phyloP scores from a whole-genome alignment of 345 rosid species.

The Cochlearia excelsa region DNA sequence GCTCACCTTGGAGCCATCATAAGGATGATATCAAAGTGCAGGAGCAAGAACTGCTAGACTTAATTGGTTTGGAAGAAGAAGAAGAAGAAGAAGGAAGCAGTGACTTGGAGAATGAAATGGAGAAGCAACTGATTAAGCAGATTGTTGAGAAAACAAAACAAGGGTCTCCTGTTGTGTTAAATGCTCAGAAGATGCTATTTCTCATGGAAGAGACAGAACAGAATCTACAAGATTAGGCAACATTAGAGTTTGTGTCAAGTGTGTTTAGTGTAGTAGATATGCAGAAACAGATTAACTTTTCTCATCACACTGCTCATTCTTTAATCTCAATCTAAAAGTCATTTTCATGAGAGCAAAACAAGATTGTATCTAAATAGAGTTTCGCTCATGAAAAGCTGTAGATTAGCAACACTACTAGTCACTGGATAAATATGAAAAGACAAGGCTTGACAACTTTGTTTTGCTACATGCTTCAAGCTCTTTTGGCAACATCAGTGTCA shows the following conservation, averaged over 20 bases:
- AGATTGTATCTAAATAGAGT: slow-evolving; percentile 5
- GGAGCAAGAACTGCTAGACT: slow-evolving; percentile 40
- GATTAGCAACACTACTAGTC: slow-evolving; percentile 3
- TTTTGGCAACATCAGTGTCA: slow-evolving; percentile 55
- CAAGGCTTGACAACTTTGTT: slow-evolving; percentile 14
- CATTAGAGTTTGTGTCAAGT: slow-evolving; percentile 9
- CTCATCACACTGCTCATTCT: no score
- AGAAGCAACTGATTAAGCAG: slow-evolving; percentile 70
- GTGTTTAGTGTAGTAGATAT: slow-evolving; percentile 20
- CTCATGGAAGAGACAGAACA: slow-evolving; percentile 44
- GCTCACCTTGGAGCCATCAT: slow-evolving; percentile 29
- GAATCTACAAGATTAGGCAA: not conserved
- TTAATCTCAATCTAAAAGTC: slow-evolving; percentile 24
- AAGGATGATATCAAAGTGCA: slow-evolving; percentile 11
- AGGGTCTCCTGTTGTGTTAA: slow-evolving; percentile 67
- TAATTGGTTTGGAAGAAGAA: slow-evolving; percentile 27
- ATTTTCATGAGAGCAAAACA: slow-evolving; percentile 28
- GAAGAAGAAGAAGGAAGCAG: slow-evolving; percentile 49
- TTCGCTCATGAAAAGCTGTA: slow-evolving; percentile 2
- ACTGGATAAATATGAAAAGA: slow-evolving; percentile 1
- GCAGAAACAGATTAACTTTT: no score
- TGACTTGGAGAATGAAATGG: slow-evolving; percentile 54
- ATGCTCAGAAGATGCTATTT: slow-evolving; percentile 63
- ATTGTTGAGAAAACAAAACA: slow-evolving; percentile 79
- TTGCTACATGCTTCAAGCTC: slow-evolving; percentile 48